Evolutionary conservation across 2,329 filamentous ascomycete genomes (phyloP), one percentile per base, ranked within the genome.

Genomic region (Amylocarpus encephaloides): DNA sequence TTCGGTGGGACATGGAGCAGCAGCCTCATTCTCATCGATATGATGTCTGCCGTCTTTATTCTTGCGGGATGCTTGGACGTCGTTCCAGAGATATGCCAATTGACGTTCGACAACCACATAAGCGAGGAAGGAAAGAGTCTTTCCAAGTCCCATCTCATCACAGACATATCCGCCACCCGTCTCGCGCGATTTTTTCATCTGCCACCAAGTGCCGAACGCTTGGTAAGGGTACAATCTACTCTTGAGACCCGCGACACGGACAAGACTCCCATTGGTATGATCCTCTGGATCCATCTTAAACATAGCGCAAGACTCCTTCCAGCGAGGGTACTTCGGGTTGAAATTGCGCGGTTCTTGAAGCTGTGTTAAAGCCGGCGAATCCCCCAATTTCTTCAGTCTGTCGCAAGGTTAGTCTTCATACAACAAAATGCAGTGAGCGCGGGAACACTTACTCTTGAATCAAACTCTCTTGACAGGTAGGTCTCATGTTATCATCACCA

Each of bases 81-180:
- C 43, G 6, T 46, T 26, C 47, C 51, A 55, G 1, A 60, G 46
- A n/a, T 46, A 43, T 4, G 33, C 40, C 7, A 60, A 50, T 35
- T 60, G 58, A 10, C 57, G 44, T 40, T 60, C 58, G 3, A 52
- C 57, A 16, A 59, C 53, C n/a, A 77, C 67, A 1, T 76, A 62
- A 0, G 73, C 69, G 3, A 79, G 61, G 2, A 73, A 69, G 0
- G 71, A 72, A 2, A 78, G 59, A 0, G 76, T 71, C 53, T 80
- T 80, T 0, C 77, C 77, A 67, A 79, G 72, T 0, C 77, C 77
- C 76, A 79, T 79, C 45, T 79, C 76, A 56, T 80, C 77, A 0
- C 75, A 76, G 0, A 80, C 59, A n/a, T 80, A 72, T 39, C 64
- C 70, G 26, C 86, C 86, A 7, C 81, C 73, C 2, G 80, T 80